Evolutionary conservation across 2,329 filamentous ascomycete genomes (phyloP).

Genomic region (Nothopassalora personata): DNA sequence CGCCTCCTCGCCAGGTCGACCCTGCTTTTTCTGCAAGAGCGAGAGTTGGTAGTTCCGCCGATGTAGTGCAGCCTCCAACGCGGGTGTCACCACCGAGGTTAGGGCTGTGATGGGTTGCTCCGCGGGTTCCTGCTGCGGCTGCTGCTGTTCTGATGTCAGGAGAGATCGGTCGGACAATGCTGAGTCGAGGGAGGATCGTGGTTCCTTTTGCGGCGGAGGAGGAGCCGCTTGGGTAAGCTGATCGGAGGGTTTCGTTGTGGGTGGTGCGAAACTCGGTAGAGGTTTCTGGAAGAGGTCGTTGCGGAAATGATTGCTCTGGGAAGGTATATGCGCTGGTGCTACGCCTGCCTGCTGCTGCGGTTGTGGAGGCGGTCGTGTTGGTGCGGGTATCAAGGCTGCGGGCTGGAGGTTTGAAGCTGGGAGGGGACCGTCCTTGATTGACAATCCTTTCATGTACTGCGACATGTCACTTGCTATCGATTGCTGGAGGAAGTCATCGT

Average conservation of each 20-base stretch:
- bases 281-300: constrained; percentile 32
- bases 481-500: constrained; percentile 46
- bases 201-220: constrained; percentile 4
- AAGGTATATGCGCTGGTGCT: background rate
- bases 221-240: constrained; percentile 1
- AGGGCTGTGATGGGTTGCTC: constrained; percentile 69
- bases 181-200: constrained; percentile 12
- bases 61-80: constrained; percentile 83
- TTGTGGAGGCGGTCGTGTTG: constrained; percentile 6
- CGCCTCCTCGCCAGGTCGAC: constrained; percentile 24
- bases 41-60: constrained; percentile 61
- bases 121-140: constrained; percentile 27
- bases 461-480: constrained; percentile 43
- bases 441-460: constrained; percentile 33
- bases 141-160: background rate
- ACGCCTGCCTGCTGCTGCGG: constrained; percentile 3
- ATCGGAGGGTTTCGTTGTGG: constrained; percentile 6
- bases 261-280: constrained; percentile 27
- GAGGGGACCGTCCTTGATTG: constrained; percentile 30
- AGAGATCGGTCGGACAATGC: constrained; percentile 5
- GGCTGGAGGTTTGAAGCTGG: constrained; percentile 20
- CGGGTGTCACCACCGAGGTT: constrained; percentile 86
- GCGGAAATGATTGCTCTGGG: constrained; percentile 10
- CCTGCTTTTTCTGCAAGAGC: constrained; percentile 45
- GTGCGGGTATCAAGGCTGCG: constrained; percentile 5